Evolutionary conservation across 306 rosid genomes (phyloP).

Genomic region (Malus sylvestris): DNA sequence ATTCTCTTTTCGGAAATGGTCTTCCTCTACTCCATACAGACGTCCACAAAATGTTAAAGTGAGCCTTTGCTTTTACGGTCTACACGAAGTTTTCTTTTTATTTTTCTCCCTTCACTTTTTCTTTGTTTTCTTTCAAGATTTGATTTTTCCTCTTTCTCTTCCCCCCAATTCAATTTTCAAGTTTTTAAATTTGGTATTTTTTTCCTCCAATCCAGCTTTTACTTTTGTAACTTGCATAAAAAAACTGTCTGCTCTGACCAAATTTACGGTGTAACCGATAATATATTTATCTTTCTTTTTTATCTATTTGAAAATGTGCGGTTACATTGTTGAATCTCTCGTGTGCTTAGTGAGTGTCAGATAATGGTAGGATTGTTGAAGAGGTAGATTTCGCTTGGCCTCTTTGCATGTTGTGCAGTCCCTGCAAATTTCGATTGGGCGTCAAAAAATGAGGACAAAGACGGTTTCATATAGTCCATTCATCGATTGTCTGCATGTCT

Average conservation of each 20-base stretch:
- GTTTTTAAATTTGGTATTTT: not conserved
- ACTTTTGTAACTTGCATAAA: not conserved
- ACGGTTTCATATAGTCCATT: not conserved
- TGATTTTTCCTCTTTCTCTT: not conserved
- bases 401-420: not conserved
- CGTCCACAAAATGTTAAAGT: not conserved
- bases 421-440: not conserved
- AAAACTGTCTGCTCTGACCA: not conserved
- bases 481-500: not conserved
- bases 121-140: not conserved
- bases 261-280: not conserved
- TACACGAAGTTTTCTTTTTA: not conserved
- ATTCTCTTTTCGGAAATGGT: slow-evolving; percentile 30
- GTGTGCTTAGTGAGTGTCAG: not conserved
- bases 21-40: not conserved
- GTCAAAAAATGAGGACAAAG: not conserved
- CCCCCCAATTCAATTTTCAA: not conserved
- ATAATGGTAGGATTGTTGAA: not conserved
- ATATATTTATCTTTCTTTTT: no score
- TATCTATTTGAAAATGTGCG: not conserved
- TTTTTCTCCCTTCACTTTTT: not conserved
- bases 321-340: not conserved
- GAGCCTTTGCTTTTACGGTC: not conserved
- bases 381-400: not conserved
- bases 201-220: not conserved